A percentile compares a stretch with the other conserved stretches of the same genome.
Conservation (phyloP, 2,329 filamentous ascomycete species). For the Cercospora citrullina region DNA sequence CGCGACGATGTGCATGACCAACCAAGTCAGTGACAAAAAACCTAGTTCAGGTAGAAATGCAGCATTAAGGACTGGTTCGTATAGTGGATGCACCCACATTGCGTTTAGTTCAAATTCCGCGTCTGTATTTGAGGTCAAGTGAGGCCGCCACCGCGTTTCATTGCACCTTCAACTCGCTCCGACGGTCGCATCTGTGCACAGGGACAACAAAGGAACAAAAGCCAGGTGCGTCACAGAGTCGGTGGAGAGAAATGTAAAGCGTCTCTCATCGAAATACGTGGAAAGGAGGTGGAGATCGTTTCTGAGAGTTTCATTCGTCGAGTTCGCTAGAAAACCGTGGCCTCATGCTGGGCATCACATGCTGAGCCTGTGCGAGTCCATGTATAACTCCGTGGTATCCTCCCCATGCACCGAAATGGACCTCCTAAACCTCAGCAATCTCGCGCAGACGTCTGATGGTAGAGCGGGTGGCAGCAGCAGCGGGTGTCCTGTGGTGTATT, state of each 20-base stretch:
- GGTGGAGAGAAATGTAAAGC: constrained; percentile 5
- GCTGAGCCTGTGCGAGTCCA: constrained; percentile 24
- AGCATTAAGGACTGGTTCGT: neutral
- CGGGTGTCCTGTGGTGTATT: constrained; percentile 67
- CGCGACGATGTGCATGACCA: neutral
- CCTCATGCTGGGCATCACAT: constrained; percentile 22
- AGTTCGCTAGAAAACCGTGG: constrained; percentile 30
- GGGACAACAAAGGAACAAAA: constrained; percentile 17
- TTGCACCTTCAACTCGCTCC: neutral
- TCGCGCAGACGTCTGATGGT: constrained; percentile 96
- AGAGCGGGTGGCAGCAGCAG: constrained; percentile 90
- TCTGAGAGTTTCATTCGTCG: constrained; percentile 31
- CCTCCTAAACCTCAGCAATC: constrained; percentile 84
- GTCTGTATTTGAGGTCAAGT: neutral
- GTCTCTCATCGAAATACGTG: constrained; percentile 15
- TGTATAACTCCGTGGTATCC: constrained; percentile 32
- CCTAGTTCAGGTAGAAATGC: neutral
- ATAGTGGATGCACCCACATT: neutral
- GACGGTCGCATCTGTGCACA: neutral
- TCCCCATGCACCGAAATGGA: constrained; percentile 29
- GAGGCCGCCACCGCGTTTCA: constrained; percentile 1
- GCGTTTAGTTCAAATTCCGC: neutral
- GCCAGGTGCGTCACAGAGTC: neutral
- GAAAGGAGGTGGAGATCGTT: constrained; percentile 21
- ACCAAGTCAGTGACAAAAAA: neutral